Base-by-base conservation (phyloP, 768 basidiomycete species). In the Collybia sordida region DNA sequence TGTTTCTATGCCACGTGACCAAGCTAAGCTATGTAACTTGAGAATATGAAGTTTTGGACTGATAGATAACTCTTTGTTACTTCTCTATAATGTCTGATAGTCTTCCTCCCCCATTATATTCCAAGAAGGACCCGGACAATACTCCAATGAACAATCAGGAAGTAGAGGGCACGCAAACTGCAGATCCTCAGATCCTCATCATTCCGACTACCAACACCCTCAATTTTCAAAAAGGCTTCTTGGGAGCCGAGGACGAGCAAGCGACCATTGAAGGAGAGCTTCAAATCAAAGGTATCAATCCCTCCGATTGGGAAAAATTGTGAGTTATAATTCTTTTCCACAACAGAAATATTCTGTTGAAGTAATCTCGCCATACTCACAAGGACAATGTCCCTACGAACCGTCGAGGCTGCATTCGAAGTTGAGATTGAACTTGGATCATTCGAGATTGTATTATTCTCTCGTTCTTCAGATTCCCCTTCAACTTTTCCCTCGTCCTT, bases 261-360 rank as follows among this genome's bases (percentile, higher is more conserved):
- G 89, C 91, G 12, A 86, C 89, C 7, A 80, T 94, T 46, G 91
- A 93, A 61, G 93, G 93, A 41, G 92, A 93, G 63, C 74, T 94
- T 15, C 92, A 93, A 64, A 73, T 93, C 57, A 94, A 93, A 67
- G 86, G 81, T 49, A 75, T 76, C 28, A 76, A 78, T 49, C 69
- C 74, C 46, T 73, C 71, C 46, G 75, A 71, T 55, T 89, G 86
- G 83, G 66, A 70, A 49, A 82, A 82, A 72, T 72, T 91, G 91
- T 90, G 68, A 75, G 90, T 81, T 46, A 11, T 38, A 50, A 54
- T 53, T 46, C 35, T 47, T 49, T 43, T 50, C 36, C 38, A 23
- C 25, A 34, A 54, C 4, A 19, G 19, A 23, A 37, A 43, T 28
- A 14, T 36, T 34, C 44, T 54, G 39, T 52, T 49, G 36, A 54